Evolutionary conservation across 768 basidiomycete species (phyloP).

Genomic region (Calvatia gigantea): DNA sequence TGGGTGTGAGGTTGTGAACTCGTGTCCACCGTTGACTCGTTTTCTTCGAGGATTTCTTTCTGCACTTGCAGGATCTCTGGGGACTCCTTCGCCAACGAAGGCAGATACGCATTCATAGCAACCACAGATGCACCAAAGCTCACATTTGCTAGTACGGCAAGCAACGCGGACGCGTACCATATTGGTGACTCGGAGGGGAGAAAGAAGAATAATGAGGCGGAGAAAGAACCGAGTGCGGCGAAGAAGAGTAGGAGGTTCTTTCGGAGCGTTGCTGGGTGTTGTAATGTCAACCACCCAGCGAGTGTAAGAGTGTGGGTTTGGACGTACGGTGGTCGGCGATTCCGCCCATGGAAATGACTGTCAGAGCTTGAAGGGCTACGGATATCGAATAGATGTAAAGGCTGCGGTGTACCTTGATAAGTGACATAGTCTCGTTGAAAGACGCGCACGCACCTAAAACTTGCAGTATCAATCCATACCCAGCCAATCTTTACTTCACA

Average conservation of each 20-base stretch:
- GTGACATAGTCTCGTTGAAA: background rate
- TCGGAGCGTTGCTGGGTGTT: conserved; percentile 53
- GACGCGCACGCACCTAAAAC: conserved; percentile 66
- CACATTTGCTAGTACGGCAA: conserved; percentile 79
- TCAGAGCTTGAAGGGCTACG: conserved; percentile 88
- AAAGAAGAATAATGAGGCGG: conserved; percentile 68
- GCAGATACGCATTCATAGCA: conserved; percentile 89
- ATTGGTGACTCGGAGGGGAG: conserved; percentile 67
- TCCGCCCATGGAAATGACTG: conserved; percentile 90
- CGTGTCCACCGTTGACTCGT: conserved; percentile 15
- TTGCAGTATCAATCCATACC: conserved; percentile 87
- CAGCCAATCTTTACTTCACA: conserved; percentile 84
- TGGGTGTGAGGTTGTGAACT: conserved; percentile 12
- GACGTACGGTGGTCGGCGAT: conserved; percentile 86
- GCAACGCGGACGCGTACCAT: conserved; percentile 65
- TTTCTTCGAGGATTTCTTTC: conserved; percentile 26
- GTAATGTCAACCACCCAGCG: conserved; percentile 1
- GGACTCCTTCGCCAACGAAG: conserved; percentile 62
- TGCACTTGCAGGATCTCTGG: conserved; percentile 50
- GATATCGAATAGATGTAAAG: conserved; percentile 86
- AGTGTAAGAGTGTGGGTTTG: background rate
- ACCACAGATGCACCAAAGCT: conserved; percentile 85
- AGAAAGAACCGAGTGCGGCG: conserved; percentile 64
- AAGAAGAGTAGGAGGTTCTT: conserved; percentile 77
- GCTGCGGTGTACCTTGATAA: conserved; percentile 33